Conservation (phyloP, 2,329 filamentous ascomycete species). For the Stachybotrys elegans region DNA sequence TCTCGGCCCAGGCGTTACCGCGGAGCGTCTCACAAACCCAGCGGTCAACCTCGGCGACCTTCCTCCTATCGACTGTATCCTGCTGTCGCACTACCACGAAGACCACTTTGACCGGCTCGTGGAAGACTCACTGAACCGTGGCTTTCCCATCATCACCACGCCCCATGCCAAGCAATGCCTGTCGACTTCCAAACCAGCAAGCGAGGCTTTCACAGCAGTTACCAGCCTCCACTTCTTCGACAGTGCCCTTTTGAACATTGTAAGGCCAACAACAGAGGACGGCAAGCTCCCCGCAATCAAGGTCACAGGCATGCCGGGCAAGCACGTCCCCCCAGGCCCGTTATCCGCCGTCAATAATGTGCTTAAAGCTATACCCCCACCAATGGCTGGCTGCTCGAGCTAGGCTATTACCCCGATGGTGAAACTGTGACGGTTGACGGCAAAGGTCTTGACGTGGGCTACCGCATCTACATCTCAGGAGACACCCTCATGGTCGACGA, state of each 20-base stretch:
- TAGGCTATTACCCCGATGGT: slow-evolving; percentile 37
- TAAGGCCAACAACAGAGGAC: background rate
- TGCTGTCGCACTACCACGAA: slow-evolving; percentile 61
- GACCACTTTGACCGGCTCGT: slow-evolving; percentile 37
- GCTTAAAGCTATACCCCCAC: slow-evolving; percentile 51
- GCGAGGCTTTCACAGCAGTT: slow-evolving; percentile 50
- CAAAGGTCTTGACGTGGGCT: slow-evolving; percentile 38
- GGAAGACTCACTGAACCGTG: slow-evolving; percentile 33
- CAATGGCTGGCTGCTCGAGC: slow-evolving; percentile 62
- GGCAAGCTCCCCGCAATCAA: slow-evolving; percentile 33
- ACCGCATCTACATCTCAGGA: slow-evolving; percentile 61
- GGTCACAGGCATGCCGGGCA: slow-evolving; percentile 59
- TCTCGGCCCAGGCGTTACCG: slow-evolving; percentile 57
- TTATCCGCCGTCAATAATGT: slow-evolving; percentile 32
- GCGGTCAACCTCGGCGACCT: slow-evolving; percentile 55
- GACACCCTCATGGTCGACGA: slow-evolving; percentile 55
- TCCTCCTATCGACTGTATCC: slow-evolving; percentile 53
- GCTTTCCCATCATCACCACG: slow-evolving; percentile 59
- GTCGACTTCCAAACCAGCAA: slow-evolving; percentile 21
- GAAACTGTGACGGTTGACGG: slow-evolving; percentile 1
- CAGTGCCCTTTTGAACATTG: slow-evolving; percentile 24
- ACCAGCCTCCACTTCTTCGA: slow-evolving; percentile 53
- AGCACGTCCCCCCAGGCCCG: slow-evolving; percentile 47
- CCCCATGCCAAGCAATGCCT: slow-evolving; percentile 54
- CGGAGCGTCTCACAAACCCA: slow-evolving; percentile 50